Evolutionary conservation across 495 filamentous ascomycete genomes (phyloP).

Genomic region (Saxophila tyrrhenica): DNA sequence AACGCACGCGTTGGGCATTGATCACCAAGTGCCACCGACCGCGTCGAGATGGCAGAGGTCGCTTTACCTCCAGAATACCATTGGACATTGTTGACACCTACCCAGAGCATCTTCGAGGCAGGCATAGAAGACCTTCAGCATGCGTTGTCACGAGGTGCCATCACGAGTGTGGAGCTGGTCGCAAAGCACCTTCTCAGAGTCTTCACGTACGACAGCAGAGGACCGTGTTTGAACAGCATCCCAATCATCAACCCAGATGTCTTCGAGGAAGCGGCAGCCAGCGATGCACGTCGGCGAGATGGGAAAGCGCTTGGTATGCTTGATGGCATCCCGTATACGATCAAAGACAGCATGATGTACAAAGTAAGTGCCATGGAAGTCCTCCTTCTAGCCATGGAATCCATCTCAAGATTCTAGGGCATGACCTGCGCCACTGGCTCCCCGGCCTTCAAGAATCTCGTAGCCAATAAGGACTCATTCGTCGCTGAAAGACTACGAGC

Average conservation of each 20-base stretch:
- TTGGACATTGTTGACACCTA: background rate
- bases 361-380: no score
- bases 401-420: no score
- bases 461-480: conserved; percentile 23
- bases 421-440: conserved; percentile 30
- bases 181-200: conserved; percentile 22
- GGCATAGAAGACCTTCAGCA: conserved; percentile 20
- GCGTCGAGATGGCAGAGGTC: background rate
- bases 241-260: conserved; percentile 25
- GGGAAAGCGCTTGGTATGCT: conserved; percentile 11
- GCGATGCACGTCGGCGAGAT: conserved; percentile 22
- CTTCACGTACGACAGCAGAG: conserved; percentile 20
- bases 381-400: no score
- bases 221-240: conserved; percentile 26
- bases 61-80: background rate
- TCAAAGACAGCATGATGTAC: conserved; percentile 30
- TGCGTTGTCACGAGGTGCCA: conserved; percentile 13
- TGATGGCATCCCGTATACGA: conserved; percentile 29
- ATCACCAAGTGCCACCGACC: background rate
- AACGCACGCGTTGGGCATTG: background rate
- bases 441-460: conserved; percentile 24
- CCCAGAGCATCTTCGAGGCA: conserved; percentile 21
- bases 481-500: conserved; percentile 21
- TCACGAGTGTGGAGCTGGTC: conserved; percentile 23
- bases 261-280: conserved; percentile 28